phyloP scores from a whole-genome alignment of 345 rosid species.

The Iberis pinnata region DNA sequence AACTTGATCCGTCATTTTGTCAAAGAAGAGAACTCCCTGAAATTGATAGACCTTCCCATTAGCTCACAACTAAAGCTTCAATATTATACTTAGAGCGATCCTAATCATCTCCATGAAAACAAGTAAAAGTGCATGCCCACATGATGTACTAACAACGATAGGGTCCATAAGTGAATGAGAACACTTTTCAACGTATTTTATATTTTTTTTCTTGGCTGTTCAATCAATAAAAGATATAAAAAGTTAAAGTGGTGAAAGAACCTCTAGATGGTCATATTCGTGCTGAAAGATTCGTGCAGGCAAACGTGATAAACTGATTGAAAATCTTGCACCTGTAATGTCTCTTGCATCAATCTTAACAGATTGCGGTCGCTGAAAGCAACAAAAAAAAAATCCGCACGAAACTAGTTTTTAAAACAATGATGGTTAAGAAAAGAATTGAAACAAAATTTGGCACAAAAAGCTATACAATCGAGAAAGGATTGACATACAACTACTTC shows the following conservation, averaged over 20 bases:
- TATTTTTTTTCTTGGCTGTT: no score
- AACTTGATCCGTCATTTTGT: constrained; percentile 79
- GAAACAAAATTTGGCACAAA: neutral
- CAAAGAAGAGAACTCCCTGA: constrained; percentile 87
- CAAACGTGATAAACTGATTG: constrained; percentile 63
- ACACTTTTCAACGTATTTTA: neutral
- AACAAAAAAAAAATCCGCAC: constrained; percentile 9
- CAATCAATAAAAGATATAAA: constrained; percentile 8
- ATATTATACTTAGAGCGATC: constrained; percentile 10
- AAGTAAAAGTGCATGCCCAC: constrained; percentile 6
- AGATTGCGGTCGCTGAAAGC: constrained; percentile 78
- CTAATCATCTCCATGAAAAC: constrained; percentile 1
- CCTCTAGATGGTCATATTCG: constrained; percentile 92
- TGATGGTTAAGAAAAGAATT: neutral
- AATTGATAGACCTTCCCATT: constrained; percentile 21
- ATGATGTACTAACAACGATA: neutral
- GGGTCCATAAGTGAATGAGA: neutral
- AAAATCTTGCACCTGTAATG: constrained; percentile 59
- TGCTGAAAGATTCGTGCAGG: constrained; percentile 90
- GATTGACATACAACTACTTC: constrained; percentile 54
- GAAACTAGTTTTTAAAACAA: neutral
- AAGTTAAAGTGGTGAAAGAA: constrained; percentile 24
- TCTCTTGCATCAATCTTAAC: constrained; percentile 86
- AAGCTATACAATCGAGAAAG: neutral
- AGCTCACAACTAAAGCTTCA: constrained; percentile 1